phyloP scores from a whole-genome alignment of 2,329 filamentous ascomycete genomes.

The Ceratocystis variospora region DNA sequence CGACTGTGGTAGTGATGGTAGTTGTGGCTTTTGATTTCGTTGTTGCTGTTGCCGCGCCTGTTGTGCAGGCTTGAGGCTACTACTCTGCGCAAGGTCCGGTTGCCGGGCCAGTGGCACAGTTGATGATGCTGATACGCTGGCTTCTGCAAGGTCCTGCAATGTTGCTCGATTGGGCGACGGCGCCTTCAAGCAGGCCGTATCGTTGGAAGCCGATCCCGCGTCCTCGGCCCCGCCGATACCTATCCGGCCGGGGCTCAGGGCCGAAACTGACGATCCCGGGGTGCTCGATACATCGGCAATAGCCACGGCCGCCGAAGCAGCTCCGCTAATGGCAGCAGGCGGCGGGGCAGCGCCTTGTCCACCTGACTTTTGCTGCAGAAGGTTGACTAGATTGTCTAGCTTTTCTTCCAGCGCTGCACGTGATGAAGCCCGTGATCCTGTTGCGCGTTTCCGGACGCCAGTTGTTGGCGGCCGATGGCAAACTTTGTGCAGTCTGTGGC shows the following conservation, averaged over 20 bases:
- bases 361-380: slow-evolving; percentile 22
- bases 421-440: slow-evolving; percentile 9
- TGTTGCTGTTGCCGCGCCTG: not conserved
- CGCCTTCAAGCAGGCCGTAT: not conserved
- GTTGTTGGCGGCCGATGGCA: slow-evolving; percentile 25
- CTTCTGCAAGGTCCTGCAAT: slow-evolving; percentile 16
- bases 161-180: slow-evolving; percentile 14
- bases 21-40: not conserved
- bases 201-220: not conserved
- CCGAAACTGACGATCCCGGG: not conserved
- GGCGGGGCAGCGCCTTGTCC: not conserved
- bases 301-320: not conserved
- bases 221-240: not conserved
- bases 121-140: slow-evolving; percentile 13
- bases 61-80: not conserved
- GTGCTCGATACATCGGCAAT: not conserved
- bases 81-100: not conserved
- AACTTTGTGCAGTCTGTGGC: slow-evolving; percentile 30
- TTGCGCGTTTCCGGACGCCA: slow-evolving; percentile 13
- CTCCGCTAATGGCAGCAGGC: not conserved
- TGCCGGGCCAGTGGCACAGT: not conserved
- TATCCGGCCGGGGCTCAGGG: not conserved
- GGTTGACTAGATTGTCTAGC: slow-evolving; percentile 24
- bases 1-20: not conserved
- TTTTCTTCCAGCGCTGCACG: slow-evolving; percentile 23